Conservation (phyloP, 352 stramenopile species). For the Phytophthora brassicae region DNA sequence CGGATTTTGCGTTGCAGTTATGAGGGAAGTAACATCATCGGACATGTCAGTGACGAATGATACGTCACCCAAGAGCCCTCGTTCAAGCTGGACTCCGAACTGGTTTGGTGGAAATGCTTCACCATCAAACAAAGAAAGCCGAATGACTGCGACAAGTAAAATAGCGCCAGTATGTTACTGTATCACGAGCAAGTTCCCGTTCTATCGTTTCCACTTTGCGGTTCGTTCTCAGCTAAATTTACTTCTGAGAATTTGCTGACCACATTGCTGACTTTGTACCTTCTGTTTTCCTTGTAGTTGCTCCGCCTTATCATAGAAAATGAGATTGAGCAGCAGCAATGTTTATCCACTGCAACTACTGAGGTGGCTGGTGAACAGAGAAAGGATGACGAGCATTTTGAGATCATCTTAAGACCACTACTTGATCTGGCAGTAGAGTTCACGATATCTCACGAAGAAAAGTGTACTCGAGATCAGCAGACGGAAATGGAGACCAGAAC, state of each 20-base stretch:
- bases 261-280: neutral
- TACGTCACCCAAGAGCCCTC: slow-evolving; percentile 18
- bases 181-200: slow-evolving; percentile 87
- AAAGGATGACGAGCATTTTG: slow-evolving; percentile 45
- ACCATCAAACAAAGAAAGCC: slow-evolving; percentile 14
- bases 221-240: slow-evolving; percentile 34
- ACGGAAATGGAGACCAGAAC: slow-evolving; percentile 3
- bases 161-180: slow-evolving; percentile 80
- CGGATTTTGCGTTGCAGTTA: slow-evolving; percentile 72
- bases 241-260: neutral
- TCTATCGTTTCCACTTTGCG: slow-evolving; percentile 85
- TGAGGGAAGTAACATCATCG: slow-evolving; percentile 44
- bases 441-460: slow-evolving; percentile 58
- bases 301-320: slow-evolving; percentile 76
- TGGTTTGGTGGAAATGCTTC: slow-evolving; percentile 19
- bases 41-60: slow-evolving; percentile 1
- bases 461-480: slow-evolving; percentile 22
- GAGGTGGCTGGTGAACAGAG: slow-evolving; percentile 1
- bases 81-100: slow-evolving; percentile 13
- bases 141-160: slow-evolving; percentile 18
- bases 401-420: slow-evolving; percentile 56
- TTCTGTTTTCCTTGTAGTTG: slow-evolving; percentile 32
- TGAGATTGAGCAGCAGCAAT: slow-evolving; percentile 41
- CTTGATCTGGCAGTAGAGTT: slow-evolving; percentile 60
- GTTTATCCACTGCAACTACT: neutral